Percentiles rank a stretch among this genome's conserved stretches.
Evolutionary conservation across 768 basidiomycete genomes (phyloP).

Genomic region (Lactarius sp.): DNA sequence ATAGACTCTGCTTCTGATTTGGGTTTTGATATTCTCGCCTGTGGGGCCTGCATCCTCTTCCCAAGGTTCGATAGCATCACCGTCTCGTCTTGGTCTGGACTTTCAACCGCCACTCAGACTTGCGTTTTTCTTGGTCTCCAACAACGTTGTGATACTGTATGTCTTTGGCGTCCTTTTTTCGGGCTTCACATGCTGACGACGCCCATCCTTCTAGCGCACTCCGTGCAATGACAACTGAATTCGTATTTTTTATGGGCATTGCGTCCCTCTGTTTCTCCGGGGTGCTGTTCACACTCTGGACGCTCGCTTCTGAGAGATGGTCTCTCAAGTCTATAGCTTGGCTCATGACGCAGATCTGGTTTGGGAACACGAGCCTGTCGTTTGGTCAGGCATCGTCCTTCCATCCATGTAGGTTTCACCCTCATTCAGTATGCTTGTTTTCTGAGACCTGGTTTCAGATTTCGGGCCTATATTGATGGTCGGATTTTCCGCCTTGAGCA

Average conservation of each 20-base stretch:
- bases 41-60: conserved; percentile 80
- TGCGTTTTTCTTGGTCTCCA: conserved; percentile 75
- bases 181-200: background rate
- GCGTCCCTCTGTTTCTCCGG: conserved; percentile 81
- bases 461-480: conserved; percentile 81
- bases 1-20: conserved; percentile 42
- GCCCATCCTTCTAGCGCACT: conserved; percentile 47
- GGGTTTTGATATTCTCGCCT: conserved; percentile 80
- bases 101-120: conserved; percentile 39
- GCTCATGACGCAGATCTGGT: conserved; percentile 87
- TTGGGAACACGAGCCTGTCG: conserved; percentile 66
- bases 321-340: conserved; percentile 57
- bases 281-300: conserved; percentile 51
- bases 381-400: conserved; percentile 41
- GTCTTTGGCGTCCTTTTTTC: conserved; percentile 26
- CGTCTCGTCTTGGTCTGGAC: background rate
- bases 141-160: conserved; percentile 75
- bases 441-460: conserved; percentile 30
- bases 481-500: conserved; percentile 69
- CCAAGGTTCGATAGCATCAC: conserved; percentile 51
- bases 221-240: conserved; percentile 77
- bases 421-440: background rate
- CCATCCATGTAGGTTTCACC: conserved; percentile 33
- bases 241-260: conserved; percentile 72
- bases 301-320: conserved; percentile 43